Evolutionary conservation across 2,329 filamentous ascomycete species (phyloP), one percentile per base, ranked within the genome.

Genomic region (Fusarium coicis): DNA sequence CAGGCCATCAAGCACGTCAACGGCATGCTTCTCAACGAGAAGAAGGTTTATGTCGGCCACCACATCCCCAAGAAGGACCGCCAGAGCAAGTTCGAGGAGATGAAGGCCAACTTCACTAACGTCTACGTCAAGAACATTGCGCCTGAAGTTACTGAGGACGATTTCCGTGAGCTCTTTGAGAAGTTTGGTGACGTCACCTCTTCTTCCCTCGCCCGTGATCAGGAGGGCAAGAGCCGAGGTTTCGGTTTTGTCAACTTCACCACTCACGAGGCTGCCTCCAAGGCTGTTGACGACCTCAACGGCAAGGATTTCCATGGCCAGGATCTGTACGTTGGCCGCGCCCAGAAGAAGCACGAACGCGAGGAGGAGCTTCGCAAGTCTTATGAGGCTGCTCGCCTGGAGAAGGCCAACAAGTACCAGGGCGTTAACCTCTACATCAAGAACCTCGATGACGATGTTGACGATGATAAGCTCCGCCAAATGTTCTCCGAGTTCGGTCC

Each of bases 21-120:
- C 84, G 96, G 96, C 84, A 99, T 99, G 96, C 88, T 99, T 83
- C 86, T 99, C 82, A 99, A 99, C 87, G 96, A 99, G 91, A 99
- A 99, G 93, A 99, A 99, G 91, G 96, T 99, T 75, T 99, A 97
- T 79, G 96, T 99, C 78, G 96, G 96, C 75, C 96, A 98, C 86
- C 96, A 99, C 87, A 98, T 99, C 80, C 95, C 96, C 84, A 98
- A 98, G 93, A 98, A 98, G 90, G 96, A 99, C 83, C 96, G 96
- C 80, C 96, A 98, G 90, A 97, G 94, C 94, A 99, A 99, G 88
- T 98, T 98, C 79, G 96, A 99, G 88, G 96, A 99, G 90, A 99
- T 99, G 96, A 99, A 99, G 92, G 96, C 96, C 85, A 99, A 99
- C 90, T 99, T 97, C 90, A 99, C 96, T 88, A 99, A 99, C 85